Conservation (phyloP, 2,329 filamentous ascomycete species). For the Venturia effusa region DNA sequence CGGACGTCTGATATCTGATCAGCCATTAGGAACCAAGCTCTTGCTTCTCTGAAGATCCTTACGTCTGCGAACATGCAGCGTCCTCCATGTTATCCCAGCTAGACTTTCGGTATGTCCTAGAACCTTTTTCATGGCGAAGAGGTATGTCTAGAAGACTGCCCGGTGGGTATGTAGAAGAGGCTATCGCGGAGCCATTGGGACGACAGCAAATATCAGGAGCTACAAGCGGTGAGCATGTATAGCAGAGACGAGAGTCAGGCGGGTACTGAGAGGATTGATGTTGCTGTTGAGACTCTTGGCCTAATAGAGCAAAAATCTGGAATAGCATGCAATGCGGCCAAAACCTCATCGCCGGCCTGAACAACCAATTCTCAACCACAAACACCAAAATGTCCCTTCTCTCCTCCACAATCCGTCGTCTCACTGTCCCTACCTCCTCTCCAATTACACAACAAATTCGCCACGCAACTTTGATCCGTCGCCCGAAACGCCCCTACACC, state of each 20-base stretch:
- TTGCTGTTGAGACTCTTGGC: neutral
- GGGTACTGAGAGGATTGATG: no score
- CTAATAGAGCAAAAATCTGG: neutral
- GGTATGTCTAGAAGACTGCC: neutral
- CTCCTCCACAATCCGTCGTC: neutral
- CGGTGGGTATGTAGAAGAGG: neutral
- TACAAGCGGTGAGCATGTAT: no score
- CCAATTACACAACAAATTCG: constrained; percentile 46
- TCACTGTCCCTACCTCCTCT: neutral
- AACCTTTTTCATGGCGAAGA: neutral
- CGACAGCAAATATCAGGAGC: no score
- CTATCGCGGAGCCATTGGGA: neutral
- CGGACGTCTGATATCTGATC: neutral
- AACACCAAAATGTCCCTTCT: neutral
- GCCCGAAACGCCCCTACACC: constrained; percentile 85
- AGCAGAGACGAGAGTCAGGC: no score
- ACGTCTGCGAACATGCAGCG: neutral
- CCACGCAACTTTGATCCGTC: constrained; percentile 66
- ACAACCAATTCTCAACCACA: neutral
- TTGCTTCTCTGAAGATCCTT: neutral
- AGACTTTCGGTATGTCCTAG: neutral
- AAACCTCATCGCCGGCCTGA: neutral
- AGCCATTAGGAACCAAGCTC: neutral
- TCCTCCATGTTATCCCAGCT: neutral
- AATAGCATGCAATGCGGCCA: neutral